Base-by-base conservation (phyloP, 768 basidiomycete genomes). In the Boletus bicolor region DNA sequence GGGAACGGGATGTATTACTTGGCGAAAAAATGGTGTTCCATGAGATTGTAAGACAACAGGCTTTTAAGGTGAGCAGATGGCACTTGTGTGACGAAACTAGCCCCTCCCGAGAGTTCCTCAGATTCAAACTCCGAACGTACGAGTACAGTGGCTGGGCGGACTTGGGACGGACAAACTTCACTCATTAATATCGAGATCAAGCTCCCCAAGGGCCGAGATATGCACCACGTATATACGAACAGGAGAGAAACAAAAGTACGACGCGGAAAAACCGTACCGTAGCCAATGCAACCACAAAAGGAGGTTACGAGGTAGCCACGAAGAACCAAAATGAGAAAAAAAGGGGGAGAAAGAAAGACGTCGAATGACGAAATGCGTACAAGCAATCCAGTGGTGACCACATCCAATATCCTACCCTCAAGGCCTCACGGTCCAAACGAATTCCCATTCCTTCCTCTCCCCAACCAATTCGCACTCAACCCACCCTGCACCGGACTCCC, bases 381-480 rank as follows among this genome's bases (percentile, higher is more conserved):
- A 55, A 12, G 4, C 9, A 24, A 34, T 15, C 28, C 28, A 6
- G 6, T 38, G 10, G 21, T 17, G 45, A 24, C 4, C 28, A 34
- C 36, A 36, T 48, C 12, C 17, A 43, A 45, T 36, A 45, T 35
- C 36, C 24, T 19, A 15, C 34, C 28, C 28, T 28, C 28, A 28
- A 28, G 28, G 28, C 24, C 24, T 70, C 47, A 71, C 49, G 62
- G 70, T 43, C 67, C 68, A 49, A 58, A 65, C 36, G 65, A 69
- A 19, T 56, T 57, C 24, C 68, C 68, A 3, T 58, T 65, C 44
- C 68, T 63, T 12, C 69, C 69, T 24, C 68, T 51, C 1, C 65
- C 63, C 3, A 26, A 58, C 68, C 68, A 69, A 28, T 67, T 71
- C 2, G 70, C 68, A 28, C 63, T 69, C 57, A 69, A 47, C 41